Evolutionary conservation across 768 basidiomycete species (phyloP).

Genomic region (Leucocoprinus sp.): DNA sequence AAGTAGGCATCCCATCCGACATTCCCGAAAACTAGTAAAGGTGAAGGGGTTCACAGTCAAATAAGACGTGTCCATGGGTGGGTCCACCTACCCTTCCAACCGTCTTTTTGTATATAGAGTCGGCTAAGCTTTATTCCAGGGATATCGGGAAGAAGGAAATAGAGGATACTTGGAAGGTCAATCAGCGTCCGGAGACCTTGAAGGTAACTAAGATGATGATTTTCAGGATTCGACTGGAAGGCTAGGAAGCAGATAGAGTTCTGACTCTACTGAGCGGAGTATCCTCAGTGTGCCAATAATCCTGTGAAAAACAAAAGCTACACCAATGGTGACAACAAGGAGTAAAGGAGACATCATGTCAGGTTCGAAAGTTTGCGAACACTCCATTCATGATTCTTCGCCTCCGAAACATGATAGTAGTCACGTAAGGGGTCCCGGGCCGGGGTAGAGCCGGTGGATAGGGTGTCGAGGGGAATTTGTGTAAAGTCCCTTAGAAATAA

Average conservation of each 20-base stretch:
- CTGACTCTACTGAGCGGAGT: conserved; percentile 21
- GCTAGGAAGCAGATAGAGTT: background rate
- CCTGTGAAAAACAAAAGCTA: conserved; percentile 2
- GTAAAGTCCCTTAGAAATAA: too few relatives aligned
- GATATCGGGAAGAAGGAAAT: conserved; percentile 21
- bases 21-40: conserved; percentile 10
- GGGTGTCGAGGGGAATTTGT: too few relatives aligned
- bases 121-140: conserved; percentile 22
- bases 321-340: background rate
- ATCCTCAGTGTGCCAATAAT: background rate
- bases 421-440: conserved; percentile 8
- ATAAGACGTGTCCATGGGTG: too few relatives aligned
- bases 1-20: conserved; percentile 30
- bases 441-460: too few relatives aligned
- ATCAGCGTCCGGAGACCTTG: conserved; percentile 26
- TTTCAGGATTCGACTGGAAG: background rate
- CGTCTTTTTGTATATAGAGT: conserved; percentile 22
- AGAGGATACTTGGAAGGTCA: conserved; percentile 16
- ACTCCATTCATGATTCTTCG: too few relatives aligned
- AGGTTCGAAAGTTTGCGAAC: background rate
- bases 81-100: conserved; percentile 22
- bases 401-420: background rate
- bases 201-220: conserved; percentile 20
- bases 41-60: too few relatives aligned
- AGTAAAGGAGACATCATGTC: background rate